Base-by-base conservation (phyloP, 441 rosid genomes). In the Iberis amara region DNA sequence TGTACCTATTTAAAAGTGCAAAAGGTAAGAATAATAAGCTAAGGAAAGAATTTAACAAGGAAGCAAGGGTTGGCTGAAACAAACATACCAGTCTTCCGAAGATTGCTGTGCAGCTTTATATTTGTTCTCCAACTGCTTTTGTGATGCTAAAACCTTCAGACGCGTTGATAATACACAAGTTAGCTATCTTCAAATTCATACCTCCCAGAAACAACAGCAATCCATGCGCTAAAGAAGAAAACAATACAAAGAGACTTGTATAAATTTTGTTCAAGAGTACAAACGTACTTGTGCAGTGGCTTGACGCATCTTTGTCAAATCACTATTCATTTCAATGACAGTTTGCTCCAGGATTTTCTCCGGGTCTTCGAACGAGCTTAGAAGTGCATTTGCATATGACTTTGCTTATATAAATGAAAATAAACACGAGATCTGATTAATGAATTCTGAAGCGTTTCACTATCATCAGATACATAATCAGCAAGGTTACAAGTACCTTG, bases 301-400 rank as follows among this genome's bases (percentile, higher is more conserved):
- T 61, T 94, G 99, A 45, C 96, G 89, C 99, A 94, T 89, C 76
- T 94, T 94, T 35, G 79, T 74, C 86, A 94, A 75, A 79, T 94
- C 99, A 69, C 79, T 88, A 59, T 84, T 94, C 99, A 94, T 94
- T 74, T 94, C 99, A 69, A 94, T 80, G 35, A 89, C 95, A 9
- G 97, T 64, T 65, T 94, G 97, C 55, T 94, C 99, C 53, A 94
- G 76, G 45, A 92, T 83, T 50, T 92, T 92, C 81, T 92, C 99
- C 0, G 97, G 99, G 66, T 89, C 97, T 73, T 88, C 97, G 13
- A 89, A 79, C 52, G 95, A 59, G 79, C 89, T 89, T 62, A 94
- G n/a, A 49, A 86, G 57, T 27, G 87, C 74, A 84, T 89, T 89
- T 71, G 96, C 96, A 76, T 94, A 94, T 3, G 99, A 94, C 97